Percentiles rank a stretch among this genome's conserved stretches.
phyloP scores from a whole-genome alignment of 2,329 filamentous ascomycete species.

The Cadophora sp. region DNA sequence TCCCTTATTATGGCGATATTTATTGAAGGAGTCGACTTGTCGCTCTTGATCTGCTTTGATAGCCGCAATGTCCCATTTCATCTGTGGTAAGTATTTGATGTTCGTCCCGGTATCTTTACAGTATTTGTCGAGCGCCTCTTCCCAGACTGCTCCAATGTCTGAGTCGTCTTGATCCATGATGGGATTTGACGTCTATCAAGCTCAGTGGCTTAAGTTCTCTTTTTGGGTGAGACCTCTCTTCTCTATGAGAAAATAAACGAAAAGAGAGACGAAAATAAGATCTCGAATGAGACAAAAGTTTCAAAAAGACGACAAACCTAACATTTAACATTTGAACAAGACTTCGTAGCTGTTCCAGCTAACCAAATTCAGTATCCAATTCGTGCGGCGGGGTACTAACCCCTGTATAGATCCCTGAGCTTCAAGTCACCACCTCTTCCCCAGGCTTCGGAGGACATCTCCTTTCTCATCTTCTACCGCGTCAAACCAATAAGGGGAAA shows the following conservation, averaged over 20 bases:
- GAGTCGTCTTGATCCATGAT: neutral
- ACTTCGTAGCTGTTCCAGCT: neutral
- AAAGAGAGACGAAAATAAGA: neutral
- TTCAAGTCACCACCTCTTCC: neutral
- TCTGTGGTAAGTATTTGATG: conserved; percentile 17
- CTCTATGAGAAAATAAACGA: neutral
- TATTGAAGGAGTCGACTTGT: conserved; percentile 62
- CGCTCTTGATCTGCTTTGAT: conserved; percentile 15
- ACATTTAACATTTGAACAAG: neutral
- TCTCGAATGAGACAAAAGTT: neutral
- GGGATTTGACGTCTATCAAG: neutral
- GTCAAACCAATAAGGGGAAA: too few species aligned
- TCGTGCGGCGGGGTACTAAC: neutral
- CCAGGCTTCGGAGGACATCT: neutral
- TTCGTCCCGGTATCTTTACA: conserved; percentile 13
- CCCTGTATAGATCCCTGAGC: neutral
- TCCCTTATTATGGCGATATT: conserved; percentile 53
- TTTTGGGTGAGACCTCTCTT: too few species aligned
- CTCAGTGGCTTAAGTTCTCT: too few species aligned
- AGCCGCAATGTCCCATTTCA: conserved; percentile 13
- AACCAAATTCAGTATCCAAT: neutral
- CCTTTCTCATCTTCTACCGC: neutral
- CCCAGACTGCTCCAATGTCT: conserved; percentile 4
- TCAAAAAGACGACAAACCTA: neutral
- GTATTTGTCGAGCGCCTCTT: conserved; percentile 7